A percentile compares a stretch with the other conserved stretches of the same genome.
Conservation (phyloP, 108 stramenopile genomes). For the Conticribra weissflogii region DNA sequence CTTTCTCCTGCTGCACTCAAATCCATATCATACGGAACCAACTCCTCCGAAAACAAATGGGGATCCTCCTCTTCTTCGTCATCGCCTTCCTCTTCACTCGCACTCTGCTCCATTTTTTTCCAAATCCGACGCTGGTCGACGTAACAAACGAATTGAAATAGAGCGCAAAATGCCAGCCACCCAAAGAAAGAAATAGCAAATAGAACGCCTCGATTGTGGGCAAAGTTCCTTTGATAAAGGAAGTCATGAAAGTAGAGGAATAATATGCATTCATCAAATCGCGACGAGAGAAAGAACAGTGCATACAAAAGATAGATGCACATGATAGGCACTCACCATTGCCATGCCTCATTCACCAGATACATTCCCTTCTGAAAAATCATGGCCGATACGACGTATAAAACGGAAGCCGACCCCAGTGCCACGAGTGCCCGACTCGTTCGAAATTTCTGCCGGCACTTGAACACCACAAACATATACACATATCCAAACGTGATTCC, state of each 20-base stretch:
- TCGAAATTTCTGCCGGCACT: constrained; percentile 12
- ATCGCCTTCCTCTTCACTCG: background rate
- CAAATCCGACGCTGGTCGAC: constrained; percentile 1
- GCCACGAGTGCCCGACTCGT: constrained; percentile 10
- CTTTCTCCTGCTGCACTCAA: constrained; percentile 2
- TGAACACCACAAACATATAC: constrained; percentile 26
- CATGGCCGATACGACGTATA: constrained; percentile 4
- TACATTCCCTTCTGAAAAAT: constrained; percentile 18
- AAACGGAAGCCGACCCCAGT: constrained; percentile 18
- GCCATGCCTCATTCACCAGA: background rate
- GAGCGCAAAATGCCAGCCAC: constrained; percentile 12
- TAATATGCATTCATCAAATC: too few relatives aligned
- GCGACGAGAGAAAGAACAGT: too few relatives aligned
- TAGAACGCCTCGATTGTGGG: background rate
- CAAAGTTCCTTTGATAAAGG: too few relatives aligned
- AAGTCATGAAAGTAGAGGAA: too few relatives aligned
- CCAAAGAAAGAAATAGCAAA: constrained; percentile 14
- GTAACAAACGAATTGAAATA: constrained; percentile 13
- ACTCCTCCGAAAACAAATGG: too few relatives aligned
- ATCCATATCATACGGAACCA: too few relatives aligned
- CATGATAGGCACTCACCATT: too few relatives aligned
- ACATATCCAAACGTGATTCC: constrained; percentile 20
- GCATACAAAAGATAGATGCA: too few relatives aligned
- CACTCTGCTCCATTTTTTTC: constrained; percentile 1
- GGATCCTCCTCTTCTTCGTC: background rate